Base-by-base conservation (phyloP, 2,329 filamentous ascomycete genomes). In the Xylogone sp. region DNA sequence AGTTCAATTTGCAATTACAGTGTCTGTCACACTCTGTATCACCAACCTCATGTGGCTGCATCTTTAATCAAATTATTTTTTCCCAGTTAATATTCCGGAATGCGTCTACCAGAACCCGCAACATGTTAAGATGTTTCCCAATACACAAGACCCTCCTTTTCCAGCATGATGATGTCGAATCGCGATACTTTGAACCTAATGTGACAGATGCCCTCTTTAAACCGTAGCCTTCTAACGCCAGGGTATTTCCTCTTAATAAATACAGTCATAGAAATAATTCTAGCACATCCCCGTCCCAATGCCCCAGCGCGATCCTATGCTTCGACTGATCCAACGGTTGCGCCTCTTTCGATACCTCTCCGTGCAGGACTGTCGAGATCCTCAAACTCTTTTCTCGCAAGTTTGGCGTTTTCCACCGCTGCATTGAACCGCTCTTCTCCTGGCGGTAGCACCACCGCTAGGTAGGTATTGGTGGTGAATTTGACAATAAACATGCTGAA, bases 391-490 rank as follows among this genome's bases (percentile, higher is more conserved):
- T 88, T 84, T 44, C 90, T 81, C 0, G 91, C 92, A 53, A 96
- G 86, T 69, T 90, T 86, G 58, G 93, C 94, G 66, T 97, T 97
- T 58, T 96, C 77, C 68, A 94, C 84, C 12, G 92, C 92, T 49
- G 88, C 84, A 62, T 97, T 97, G 75, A 96, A 96, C 5, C 89
- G 82, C 19, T 90, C 89, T 69, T 97, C 93, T 21, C 92, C 92
- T 0, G 93, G 91, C 0, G 94, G 92, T 58, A 97, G 82, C 31
- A 95, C 86, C 8, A 95, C 90, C 64, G 96, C 90, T 54, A 99
- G 86, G 65, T 97, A 97, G 2, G 94, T 99, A 70, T 99, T 99
- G 49, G 94, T 95, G 2, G 94, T 99, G 60, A 99, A 91, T 60
- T 95, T 90, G 57, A 91, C 89, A 57, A 97, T 90, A 67, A 97